These are phyloP conservation scores for Xylaria multiplex DNA, from an alignment of 2,329 filamentous ascomycete genomes.

Conservation along the genomic window DNA sequence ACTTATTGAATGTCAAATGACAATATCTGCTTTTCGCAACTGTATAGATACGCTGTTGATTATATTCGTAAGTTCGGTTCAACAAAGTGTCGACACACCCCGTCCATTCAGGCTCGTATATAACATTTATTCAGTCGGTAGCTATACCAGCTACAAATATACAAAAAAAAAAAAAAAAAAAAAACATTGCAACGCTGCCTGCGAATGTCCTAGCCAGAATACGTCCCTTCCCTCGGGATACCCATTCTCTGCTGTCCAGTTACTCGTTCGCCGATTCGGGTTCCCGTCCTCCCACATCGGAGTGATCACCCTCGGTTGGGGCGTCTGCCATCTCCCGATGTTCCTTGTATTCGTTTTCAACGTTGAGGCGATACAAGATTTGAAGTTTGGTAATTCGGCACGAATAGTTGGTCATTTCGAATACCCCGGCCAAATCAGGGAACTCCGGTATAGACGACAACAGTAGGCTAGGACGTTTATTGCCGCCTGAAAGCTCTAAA, in stretches of 20 bases:
- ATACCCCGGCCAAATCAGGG: too few relatives aligned
- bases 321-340: too few relatives aligned
- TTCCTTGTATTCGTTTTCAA: background rate
- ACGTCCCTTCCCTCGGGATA: background rate
- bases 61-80: background rate
- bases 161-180: too few relatives aligned
- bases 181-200: background rate
- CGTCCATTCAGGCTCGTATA: background rate
- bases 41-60: background rate
- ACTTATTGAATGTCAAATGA: too few relatives aligned
- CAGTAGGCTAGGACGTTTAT: too few relatives aligned
- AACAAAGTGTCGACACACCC: background rate
- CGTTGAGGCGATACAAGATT: too few relatives aligned
- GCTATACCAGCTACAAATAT: background rate
- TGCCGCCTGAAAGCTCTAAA: background rate
- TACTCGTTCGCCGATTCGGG: background rate
- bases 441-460: background rate
- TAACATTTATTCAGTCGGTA: background rate
- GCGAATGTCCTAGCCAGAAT: background rate
- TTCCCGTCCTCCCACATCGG: background rate
- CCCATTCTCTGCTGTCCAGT: background rate
- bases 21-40: too few relatives aligned
- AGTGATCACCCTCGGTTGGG: too few relatives aligned
- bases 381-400: too few relatives aligned
- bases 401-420: too few relatives aligned